Evolutionary conservation across 2,329 filamentous ascomycete species (phyloP).

Genomic region (Basipetospora chlamydospora): DNA sequence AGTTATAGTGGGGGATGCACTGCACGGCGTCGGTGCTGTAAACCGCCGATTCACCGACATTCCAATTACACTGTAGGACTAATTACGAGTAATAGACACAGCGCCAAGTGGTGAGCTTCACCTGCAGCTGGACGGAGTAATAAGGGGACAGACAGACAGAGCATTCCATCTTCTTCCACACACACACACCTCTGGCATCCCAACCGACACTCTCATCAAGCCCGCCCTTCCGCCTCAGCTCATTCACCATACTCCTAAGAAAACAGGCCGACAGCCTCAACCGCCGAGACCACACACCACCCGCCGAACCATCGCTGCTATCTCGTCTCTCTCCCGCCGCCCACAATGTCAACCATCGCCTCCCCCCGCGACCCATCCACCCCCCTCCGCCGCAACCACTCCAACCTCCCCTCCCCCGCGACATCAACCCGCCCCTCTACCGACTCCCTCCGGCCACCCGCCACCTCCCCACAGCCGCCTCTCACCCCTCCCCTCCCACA

Average conservation of each 20-base stretch:
- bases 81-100: too few relatives aligned
- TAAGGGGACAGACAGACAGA: too few relatives aligned
- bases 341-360: conserved; percentile 49
- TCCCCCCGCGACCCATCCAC: conserved; percentile 45
- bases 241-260: too few relatives aligned
- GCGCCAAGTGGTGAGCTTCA: too few relatives aligned
- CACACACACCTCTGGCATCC: neutral
- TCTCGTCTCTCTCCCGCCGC: too few relatives aligned
- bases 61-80: too few relatives aligned
- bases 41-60: conserved; percentile 1
- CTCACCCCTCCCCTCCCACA: conserved; percentile 13
- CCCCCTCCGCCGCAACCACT: conserved; percentile 42
- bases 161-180: neutral
- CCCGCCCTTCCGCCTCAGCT: neutral
- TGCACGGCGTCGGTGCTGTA: neutral
- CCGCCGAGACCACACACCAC: too few relatives aligned
- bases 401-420: conserved; percentile 15
- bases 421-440: conserved; percentile 55
- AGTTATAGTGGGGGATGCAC: too few relatives aligned
- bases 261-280: too few relatives aligned
- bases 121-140: too few relatives aligned
- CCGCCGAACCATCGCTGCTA: too few relatives aligned
- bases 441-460: conserved; percentile 33
- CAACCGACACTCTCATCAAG: neutral
- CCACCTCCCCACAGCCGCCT: conserved; percentile 18